Evolutionary conservation across 2,329 filamentous ascomycete genomes (phyloP).

Genomic region (Nannizziopsis barbatae): DNA sequence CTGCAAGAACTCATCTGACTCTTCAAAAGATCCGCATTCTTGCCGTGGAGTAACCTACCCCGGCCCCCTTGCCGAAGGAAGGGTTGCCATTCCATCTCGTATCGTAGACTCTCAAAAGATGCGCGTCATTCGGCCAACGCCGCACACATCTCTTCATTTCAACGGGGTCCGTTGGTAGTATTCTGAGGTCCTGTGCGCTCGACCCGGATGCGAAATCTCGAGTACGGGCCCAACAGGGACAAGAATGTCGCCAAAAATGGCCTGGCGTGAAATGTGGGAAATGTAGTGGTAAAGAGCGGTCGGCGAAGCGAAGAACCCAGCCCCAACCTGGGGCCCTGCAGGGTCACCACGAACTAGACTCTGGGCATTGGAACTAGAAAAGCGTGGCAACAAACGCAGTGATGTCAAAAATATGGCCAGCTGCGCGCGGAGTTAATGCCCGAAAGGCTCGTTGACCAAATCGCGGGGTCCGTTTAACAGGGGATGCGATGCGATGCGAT

Average conservation of each 20-base stretch:
- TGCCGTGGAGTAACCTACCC: constrained; percentile 3
- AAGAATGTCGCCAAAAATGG: neutral
- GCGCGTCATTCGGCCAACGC: constrained; percentile 7
- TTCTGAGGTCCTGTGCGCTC: too few species aligned
- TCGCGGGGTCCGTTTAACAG: constrained; percentile 9
- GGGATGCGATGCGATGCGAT: constrained; percentile 2
- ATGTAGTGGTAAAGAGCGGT: neutral
- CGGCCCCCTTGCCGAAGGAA: neutral
- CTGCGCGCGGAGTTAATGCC: constrained; percentile 9
- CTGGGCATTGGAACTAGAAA: constrained; percentile 1
- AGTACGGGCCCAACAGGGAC: constrained; percentile 4
- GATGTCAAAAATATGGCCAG: constrained; percentile 5
- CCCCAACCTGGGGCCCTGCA: constrained; percentile 1
- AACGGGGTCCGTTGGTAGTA: neutral
- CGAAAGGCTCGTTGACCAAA: constrained; percentile 8
- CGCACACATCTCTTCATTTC: neutral
- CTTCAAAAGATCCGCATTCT: neutral
- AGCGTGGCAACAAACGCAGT: neutral
- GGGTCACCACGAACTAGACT: neutral
- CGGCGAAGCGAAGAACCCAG: neutral
- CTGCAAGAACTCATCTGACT: constrained; percentile 11
- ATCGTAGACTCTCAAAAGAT: neutral
- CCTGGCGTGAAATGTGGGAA: neutral
- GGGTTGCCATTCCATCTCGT: constrained; percentile 4
- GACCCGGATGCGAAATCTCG: neutral